Conservation (phyloP, 768 basidiomycete genomes). For the Cystobasidium tubakii region DNA sequence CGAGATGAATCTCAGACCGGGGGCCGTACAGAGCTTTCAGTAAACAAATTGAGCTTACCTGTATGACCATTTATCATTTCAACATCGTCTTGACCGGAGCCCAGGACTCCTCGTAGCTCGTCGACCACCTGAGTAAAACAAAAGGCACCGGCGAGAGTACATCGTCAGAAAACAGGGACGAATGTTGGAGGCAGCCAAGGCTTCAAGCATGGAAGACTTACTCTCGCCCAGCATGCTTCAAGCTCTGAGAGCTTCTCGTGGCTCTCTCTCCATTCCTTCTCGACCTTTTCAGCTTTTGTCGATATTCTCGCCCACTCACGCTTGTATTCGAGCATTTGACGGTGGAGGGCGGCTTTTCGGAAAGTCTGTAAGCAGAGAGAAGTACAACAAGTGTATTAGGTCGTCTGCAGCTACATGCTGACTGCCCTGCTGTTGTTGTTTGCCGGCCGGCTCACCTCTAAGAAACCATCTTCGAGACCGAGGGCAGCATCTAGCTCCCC, state of each 20-base stretch:
- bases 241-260: slow-evolving; percentile 69
- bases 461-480: slow-evolving; percentile 32
- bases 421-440: slow-evolving; percentile 12
- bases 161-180: background rate
- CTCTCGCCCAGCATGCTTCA: slow-evolving; percentile 74
- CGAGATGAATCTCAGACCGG: background rate
- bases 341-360: slow-evolving; percentile 77
- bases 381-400: background rate
- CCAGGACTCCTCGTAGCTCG: slow-evolving; percentile 3
- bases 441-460: slow-evolving; percentile 16
- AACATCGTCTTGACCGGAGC: background rate
- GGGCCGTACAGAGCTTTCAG: background rate
- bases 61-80: slow-evolving; percentile 12
- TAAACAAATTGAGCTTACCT: background rate
- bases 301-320: slow-evolving; percentile 66
- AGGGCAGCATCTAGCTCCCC: slow-evolving; percentile 3
- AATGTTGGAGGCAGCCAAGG: background rate
- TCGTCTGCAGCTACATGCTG: background rate
- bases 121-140: slow-evolving; percentile 11
- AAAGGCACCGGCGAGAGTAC: background rate
- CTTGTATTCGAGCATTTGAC: slow-evolving; percentile 75
- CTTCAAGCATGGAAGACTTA: slow-evolving; percentile 47
- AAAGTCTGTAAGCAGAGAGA: slow-evolving; percentile 56
- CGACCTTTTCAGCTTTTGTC: slow-evolving; percentile 60
- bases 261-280: slow-evolving; percentile 61